Percentiles rank a stretch among this genome's conserved stretches.
Conservation (phyloP, 495 filamentous ascomycete species). For the Aspergillus olivimuriae region DNA sequence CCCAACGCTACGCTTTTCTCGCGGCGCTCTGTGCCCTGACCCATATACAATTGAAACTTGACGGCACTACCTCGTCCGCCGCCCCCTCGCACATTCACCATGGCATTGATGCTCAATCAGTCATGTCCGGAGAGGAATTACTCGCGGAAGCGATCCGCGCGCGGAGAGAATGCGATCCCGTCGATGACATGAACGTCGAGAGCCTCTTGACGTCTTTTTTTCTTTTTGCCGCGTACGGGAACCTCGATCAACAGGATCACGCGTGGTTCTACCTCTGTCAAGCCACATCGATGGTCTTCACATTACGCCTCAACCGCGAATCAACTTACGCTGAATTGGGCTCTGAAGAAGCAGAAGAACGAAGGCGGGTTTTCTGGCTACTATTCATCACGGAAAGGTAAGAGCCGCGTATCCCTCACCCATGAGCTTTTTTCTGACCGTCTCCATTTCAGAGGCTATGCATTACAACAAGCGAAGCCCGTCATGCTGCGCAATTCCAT, state of each 20-base stretch:
- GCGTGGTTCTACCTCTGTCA: constrained; percentile 63
- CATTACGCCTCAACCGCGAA: constrained; percentile 54
- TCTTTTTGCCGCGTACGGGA: constrained; percentile 68
- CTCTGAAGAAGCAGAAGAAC: constrained; percentile 44
- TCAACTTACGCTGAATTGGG: constrained; percentile 40
- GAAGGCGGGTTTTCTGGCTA: constrained; percentile 57
- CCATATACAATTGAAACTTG: constrained; percentile 67
- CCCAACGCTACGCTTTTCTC: constrained; percentile 73
- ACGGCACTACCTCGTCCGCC: constrained; percentile 47
- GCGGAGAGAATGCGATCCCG: constrained; percentile 65
- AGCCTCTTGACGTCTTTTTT: constrained; percentile 75
- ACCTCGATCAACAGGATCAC: constrained; percentile 47
- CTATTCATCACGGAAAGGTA: constrained; percentile 56
- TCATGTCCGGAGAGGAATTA: constrained; percentile 44
- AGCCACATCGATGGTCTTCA: constrained; percentile 51
- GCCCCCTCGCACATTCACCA: constrained; percentile 47
- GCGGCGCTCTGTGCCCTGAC: constrained; percentile 76
- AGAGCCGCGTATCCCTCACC: constrained; percentile 1
- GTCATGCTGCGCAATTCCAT: constrained; percentile 48
- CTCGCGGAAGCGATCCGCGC: constrained; percentile 72
- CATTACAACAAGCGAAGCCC: constrained; percentile 48
- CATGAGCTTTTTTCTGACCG: neutral
- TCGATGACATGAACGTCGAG: constrained; percentile 56
- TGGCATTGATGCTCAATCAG: constrained; percentile 40
- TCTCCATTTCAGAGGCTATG: constrained; percentile 28